A percentile compares a stretch with the other conserved stretches of the same genome.
Conservation (phyloP, 495 filamentous ascomycete species). For the Tirmania nivea region DNA sequence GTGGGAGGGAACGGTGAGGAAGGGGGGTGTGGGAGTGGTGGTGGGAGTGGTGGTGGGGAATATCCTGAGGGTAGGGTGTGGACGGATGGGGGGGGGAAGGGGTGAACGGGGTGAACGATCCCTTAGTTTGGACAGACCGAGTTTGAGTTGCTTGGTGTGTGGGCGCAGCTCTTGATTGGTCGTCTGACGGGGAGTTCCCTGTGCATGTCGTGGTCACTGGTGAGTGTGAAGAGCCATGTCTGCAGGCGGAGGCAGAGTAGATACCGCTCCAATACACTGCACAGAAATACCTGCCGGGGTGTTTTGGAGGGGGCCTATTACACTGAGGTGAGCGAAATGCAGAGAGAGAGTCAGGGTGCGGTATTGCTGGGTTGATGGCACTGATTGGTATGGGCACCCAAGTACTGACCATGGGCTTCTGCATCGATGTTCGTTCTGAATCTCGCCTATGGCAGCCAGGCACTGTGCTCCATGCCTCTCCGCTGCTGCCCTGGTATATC, state of each 20-base stretch:
- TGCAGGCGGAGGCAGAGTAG: neutral
- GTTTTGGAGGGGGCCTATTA: too few species aligned
- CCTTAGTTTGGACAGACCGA: neutral
- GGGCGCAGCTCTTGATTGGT: neutral
- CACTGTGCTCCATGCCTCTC: neutral
- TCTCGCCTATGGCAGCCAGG: too few species aligned
- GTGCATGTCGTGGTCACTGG: neutral
- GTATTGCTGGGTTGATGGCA: neutral
- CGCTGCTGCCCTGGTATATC: neutral
- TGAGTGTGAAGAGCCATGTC: neutral
- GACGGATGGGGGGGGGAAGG: neutral
- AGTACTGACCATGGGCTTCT: neutral
- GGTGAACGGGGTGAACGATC: neutral
- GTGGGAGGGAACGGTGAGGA: neutral
- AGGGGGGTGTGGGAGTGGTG: neutral
- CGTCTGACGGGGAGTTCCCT: too few species aligned
- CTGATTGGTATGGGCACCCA: neutral
- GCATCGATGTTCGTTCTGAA: neutral
- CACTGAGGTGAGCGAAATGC: too few species aligned
- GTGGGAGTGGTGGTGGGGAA: too few species aligned
- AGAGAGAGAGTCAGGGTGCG: too few species aligned
- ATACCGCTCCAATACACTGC: neutral
- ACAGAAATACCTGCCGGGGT: too few species aligned
- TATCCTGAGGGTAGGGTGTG: neutral
- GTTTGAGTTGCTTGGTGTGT: neutral